phyloP scores from a whole-genome alignment of 2,329 filamentous ascomycete species.

The Coniella vitis region DNA sequence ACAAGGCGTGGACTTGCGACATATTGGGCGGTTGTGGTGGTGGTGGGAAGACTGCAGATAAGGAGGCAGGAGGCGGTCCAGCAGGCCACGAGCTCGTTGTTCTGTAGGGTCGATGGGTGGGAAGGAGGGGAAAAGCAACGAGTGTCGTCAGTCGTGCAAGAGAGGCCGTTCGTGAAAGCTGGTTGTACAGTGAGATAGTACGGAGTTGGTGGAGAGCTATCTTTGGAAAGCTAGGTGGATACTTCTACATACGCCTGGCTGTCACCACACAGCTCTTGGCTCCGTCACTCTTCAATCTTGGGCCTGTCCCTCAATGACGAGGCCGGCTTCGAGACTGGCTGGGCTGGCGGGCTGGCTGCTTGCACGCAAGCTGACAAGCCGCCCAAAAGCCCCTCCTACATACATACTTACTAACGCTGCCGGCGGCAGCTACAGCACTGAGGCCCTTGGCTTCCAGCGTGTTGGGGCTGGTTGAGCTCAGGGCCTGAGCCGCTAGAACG shows the following conservation, averaged over 20 bases:
- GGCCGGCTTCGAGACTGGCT: not conserved
- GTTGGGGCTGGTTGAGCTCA: not conserved
- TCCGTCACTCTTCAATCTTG: not conserved
- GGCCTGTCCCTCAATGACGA: constrained; percentile 1
- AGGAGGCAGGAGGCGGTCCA: constrained; percentile 7
- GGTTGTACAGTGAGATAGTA: constrained; percentile 1
- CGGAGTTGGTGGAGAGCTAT: not conserved
- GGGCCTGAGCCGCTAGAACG: not conserved
- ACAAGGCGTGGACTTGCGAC: constrained; percentile 90
- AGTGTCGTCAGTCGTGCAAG: constrained; percentile 6
- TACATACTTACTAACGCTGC: too few species aligned
- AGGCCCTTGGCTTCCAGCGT: not conserved
- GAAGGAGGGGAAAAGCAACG: not conserved
- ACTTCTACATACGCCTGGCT: constrained; percentile 8
- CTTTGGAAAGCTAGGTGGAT: constrained; percentile 7
- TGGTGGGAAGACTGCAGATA: constrained; percentile 14
- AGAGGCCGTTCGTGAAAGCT: not conserved
- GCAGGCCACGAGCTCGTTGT: not conserved
- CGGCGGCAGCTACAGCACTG: not conserved
- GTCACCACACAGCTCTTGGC: constrained; percentile 7
- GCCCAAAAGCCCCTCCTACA: too few species aligned
- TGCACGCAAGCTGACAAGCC: not conserved
- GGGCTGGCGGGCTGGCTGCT: too few species aligned
- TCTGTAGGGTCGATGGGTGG: not conserved
- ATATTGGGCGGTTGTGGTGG: constrained; percentile 48